Evolutionary conservation across 306 rosid genomes (phyloP).

Genomic region (Morella rubra): DNA sequence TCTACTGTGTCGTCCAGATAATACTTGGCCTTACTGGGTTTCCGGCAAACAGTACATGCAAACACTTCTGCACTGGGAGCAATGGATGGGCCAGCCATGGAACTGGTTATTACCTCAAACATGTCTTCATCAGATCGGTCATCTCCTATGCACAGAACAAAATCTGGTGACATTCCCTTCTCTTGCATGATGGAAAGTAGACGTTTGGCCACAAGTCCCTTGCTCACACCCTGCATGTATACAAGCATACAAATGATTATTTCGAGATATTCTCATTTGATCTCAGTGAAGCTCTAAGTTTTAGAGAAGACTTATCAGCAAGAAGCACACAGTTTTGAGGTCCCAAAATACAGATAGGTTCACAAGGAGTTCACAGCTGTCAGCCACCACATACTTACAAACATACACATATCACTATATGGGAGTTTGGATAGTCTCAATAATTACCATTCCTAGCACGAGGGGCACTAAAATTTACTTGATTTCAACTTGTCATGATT

Average conservation of each 20-base stretch:
- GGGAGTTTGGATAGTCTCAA: neutral
- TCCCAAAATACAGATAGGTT: neutral
- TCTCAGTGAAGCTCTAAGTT: neutral
- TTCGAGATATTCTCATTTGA: neutral
- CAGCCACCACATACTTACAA: neutral
- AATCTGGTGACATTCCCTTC: conserved; percentile 53
- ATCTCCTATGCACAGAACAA: conserved; percentile 70
- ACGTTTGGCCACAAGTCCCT: conserved; percentile 66
- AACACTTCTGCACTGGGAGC: conserved; percentile 60
- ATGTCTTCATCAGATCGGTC: conserved; percentile 81
- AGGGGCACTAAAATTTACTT: neutral
- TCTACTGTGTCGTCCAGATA: conserved; percentile 69
- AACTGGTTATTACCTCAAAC: conserved; percentile 64
- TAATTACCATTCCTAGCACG: neutral
- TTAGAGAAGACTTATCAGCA: neutral
- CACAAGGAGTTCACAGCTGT: neutral
- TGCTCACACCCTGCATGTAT: conserved; percentile 58
- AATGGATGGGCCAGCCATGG: conserved; percentile 50
- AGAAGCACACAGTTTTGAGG: neutral
- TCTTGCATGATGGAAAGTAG: conserved; percentile 58
- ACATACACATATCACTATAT: neutral
- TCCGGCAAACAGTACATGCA: conserved; percentile 61
- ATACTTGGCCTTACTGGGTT: conserved; percentile 72
- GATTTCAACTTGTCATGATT: neutral
- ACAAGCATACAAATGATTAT: conserved; percentile 1